A percentile compares a stretch with the other conserved stretches of the same genome.
phyloP scores from a whole-genome alignment of 225 moss, liverwort and hornwort genomes.

The Physcomitrium patens region DNA sequence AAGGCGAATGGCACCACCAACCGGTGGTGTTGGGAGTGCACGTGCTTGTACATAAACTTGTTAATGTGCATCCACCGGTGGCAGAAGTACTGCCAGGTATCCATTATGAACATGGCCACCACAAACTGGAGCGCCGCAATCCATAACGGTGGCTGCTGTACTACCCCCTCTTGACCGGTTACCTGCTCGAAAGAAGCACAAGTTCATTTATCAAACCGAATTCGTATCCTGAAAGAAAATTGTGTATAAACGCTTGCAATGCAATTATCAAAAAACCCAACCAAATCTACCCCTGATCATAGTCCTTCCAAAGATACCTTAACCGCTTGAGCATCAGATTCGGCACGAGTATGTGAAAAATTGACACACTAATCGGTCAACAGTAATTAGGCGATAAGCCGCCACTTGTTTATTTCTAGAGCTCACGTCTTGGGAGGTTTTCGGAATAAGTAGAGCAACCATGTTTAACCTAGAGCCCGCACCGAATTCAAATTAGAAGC shows the following conservation, averaged over 20 bases:
- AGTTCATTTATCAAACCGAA: not conserved
- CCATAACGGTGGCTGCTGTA: slow-evolving; percentile 55
- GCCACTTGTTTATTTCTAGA: too few relatives aligned
- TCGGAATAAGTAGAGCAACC: not conserved
- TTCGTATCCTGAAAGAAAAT: not conserved
- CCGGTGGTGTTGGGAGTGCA: slow-evolving; percentile 89
- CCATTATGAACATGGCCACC: slow-evolving; percentile 88
- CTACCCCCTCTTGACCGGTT: slow-evolving; percentile 55
- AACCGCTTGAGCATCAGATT: not conserved
- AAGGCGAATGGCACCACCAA: slow-evolving; percentile 88
- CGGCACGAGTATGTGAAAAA: too few relatives aligned
- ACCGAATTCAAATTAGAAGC: not conserved
- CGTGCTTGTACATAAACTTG: slow-evolving; percentile 85
- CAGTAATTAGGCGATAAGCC: too few relatives aligned
- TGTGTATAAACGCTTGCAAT: not conserved
- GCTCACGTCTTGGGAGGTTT: not conserved
- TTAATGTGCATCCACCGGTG: slow-evolving; percentile 92
- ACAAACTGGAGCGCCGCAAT: slow-evolving; percentile 61
- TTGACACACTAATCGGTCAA: too few relatives aligned
- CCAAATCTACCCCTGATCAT: not conserved
- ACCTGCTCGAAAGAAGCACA: slow-evolving; percentile 44
- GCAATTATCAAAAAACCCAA: not conserved
- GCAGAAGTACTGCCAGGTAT: slow-evolving; percentile 93
- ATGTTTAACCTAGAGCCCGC: not conserved
- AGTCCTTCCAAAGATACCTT: not conserved